These are phyloP conservation scores for Pythium dissotocum DNA, from an alignment of 352 stramenopile species.

Conservation along the genomic window DNA sequence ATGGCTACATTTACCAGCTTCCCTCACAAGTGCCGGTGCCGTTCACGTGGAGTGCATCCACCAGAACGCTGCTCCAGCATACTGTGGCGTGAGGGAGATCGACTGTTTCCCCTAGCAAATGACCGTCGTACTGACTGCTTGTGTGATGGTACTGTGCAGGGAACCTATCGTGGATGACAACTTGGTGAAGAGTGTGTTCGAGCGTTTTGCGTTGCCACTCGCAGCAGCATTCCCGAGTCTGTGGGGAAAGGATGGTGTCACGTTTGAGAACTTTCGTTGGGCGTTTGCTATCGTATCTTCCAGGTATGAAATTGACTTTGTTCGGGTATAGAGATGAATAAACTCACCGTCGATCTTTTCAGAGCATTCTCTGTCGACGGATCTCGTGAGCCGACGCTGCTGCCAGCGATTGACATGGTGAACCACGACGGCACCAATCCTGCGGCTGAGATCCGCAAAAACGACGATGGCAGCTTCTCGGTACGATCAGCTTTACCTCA, in stretches of 20 bases:
- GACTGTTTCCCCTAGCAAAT: background rate
- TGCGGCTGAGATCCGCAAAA: conserved; percentile 50
- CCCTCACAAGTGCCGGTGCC: conserved; percentile 48
- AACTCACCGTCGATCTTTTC: background rate
- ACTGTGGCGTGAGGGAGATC: conserved; percentile 44
- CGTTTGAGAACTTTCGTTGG: conserved; percentile 56
- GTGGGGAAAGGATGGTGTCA: conserved; percentile 38
- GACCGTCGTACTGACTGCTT: background rate
- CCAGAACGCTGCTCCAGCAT: conserved; percentile 39
- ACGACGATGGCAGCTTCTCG: conserved; percentile 43
- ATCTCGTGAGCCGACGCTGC: conserved; percentile 48
- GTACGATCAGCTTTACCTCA: conserved; percentile 22
- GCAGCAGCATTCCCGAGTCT: conserved; percentile 36
- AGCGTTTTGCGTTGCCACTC: conserved; percentile 39
- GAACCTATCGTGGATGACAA: conserved; percentile 53
- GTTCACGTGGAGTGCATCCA: conserved; percentile 39
- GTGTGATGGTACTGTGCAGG: conserved; percentile 21
- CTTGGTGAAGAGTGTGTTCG: conserved; percentile 54
- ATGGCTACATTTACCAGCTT: conserved; percentile 65
- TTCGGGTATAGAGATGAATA: background rate
- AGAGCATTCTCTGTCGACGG: conserved; percentile 38
- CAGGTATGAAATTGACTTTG: conserved; percentile 30
- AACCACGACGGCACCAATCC: conserved; percentile 55
- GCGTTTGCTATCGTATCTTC: conserved; percentile 73
- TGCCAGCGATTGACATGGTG: conserved; percentile 81